Conservation (phyloP, 73 alveolate species). For the Paramecium caudatum region DNA sequence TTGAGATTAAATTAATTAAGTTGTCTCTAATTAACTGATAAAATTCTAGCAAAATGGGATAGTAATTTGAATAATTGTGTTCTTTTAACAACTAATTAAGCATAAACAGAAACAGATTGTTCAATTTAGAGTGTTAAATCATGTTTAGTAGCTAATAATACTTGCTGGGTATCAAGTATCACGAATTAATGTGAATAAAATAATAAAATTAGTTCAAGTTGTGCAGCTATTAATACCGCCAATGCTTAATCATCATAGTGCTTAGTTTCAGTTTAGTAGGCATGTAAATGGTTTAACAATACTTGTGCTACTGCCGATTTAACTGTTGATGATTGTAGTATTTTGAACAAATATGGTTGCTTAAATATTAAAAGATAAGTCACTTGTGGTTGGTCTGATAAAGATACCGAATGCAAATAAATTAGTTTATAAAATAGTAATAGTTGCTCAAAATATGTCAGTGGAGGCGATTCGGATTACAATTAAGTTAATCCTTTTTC, state of each 20-base stretch:
- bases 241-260: not conserved
- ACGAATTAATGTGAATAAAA: not conserved
- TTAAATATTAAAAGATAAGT: not conserved
- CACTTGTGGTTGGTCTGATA: constrained; percentile 3
- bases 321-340: not conserved
- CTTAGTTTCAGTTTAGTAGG: not conserved
- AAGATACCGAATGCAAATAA: not conserved
- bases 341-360: not conserved
- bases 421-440: not conserved
- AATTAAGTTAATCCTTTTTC: not conserved
- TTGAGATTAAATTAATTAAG: not conserved
- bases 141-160: not conserved
- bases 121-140: not conserved
- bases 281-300: not conserved
- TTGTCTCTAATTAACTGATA: not conserved
- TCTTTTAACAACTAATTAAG: not conserved
- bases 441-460: not conserved
- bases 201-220: not conserved
- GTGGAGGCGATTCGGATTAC: not conserved
- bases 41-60: constrained; percentile 5
- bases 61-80: not conserved
- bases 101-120: not conserved
- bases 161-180: not conserved
- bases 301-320: not conserved
- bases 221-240: not conserved